Evolutionary conservation across 306 rosid species (phyloP), one percentile per base, ranked within the genome.

Genomic region (Trifolium fragiferum): DNA sequence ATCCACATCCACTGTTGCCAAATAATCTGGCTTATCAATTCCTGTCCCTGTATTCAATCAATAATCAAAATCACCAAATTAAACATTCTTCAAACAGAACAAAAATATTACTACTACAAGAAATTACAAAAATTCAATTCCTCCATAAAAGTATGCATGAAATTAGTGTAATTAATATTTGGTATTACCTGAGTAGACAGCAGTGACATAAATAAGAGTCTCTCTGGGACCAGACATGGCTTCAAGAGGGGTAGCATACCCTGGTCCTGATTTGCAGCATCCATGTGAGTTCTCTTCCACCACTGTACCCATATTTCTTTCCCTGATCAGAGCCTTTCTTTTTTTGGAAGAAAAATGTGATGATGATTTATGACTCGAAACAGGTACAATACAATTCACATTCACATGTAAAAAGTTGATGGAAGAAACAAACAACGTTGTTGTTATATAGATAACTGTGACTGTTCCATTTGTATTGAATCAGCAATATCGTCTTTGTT

Each of bases 191-290:
- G 94, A 1, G 75, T 94, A 91, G 74, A 91, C 67, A 40, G 89
- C 76, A 38, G 97, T 91, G 68, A 94, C 93, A 72, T 94, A 94
- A 78, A 94, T 71, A 46, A 94, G 83, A 57, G 85, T 61, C 51
- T 94, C 98, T 82, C 77, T 86, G 10, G 98, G 96, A 80, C 97
- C 98, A 51, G 90, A 71, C 90, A 94, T 90, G 85, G 98, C 97
- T 14, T 83, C 83, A 11, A 87, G 74, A 0, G 98, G 98, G 2
- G 90, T 50, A 67, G 93, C 91, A 51, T 91, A 94, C 2, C 98
- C 97, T 0, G 98, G 98, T 10, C 98, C 98, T 58, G 66, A 69
- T 63, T 67, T 71, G 82, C 97, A 89, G 84, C 96, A 88, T 2
- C 70, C 80, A 3, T 68, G 44, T 2, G 7, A 62, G 33, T 72